Conservation (phyloP, 2,329 filamentous ascomycete genomes). For the Pseudocercospora musae region DNA sequence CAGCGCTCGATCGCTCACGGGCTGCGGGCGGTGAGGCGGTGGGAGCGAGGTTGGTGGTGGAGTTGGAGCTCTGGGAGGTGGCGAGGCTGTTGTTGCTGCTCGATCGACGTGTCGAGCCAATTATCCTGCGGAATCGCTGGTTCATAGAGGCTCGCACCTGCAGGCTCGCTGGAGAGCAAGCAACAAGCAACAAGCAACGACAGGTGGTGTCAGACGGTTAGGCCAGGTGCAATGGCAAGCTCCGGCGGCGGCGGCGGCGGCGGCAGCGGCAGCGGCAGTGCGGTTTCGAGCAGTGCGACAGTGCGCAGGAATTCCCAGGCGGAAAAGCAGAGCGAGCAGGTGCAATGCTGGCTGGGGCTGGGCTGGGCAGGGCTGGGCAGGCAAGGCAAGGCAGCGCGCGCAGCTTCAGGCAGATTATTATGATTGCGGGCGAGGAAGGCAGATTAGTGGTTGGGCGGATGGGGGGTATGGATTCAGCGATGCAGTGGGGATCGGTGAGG, state of each 20-base stretch:
- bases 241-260: not conserved
- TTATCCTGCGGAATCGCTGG: conserved; percentile 73
- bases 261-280: not conserved
- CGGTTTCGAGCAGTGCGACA: not conserved
- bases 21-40: conserved; percentile 25
- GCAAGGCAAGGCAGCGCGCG: not conserved
- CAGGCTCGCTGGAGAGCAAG: not conserved
- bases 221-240: conserved; percentile 1
- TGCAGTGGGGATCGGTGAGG: not conserved
- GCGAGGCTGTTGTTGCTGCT: conserved; percentile 45
- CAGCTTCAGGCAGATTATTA: too few species aligned
- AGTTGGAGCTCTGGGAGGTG: conserved; percentile 61
- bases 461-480: too few species aligned
- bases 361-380: not conserved
- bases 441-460: not conserved
- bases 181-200: not conserved
- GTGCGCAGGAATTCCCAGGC: not conserved
- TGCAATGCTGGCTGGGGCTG: conserved; percentile 8
- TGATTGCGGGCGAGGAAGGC: not conserved
- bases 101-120: conserved; percentile 75
- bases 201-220: not conserved
- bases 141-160: conserved; percentile 49
- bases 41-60: conserved; percentile 38
- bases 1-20: conserved; percentile 8
- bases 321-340: not conserved